Base-by-base conservation (phyloP, 2,329 filamentous ascomycete genomes). In the Sordariomycetes sp. region DNA sequence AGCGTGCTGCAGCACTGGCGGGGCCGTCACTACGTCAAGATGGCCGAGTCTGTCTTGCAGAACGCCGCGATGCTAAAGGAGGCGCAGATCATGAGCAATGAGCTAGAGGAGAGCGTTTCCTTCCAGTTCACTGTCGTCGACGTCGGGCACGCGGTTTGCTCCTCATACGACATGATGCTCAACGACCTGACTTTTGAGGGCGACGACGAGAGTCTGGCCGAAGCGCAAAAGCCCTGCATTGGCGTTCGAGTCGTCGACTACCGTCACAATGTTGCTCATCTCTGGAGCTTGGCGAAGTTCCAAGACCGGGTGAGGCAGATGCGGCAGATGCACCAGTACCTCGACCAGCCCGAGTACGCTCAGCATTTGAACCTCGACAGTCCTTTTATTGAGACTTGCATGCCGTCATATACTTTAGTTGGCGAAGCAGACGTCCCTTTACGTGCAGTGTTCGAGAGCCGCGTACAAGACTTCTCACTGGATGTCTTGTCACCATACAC, bases 101-200 rank as follows among this genome's bases (percentile, higher is more conserved):
- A 94, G 48, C 83, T 98, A 64, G 85, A 92, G 46, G 92, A 95
- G 55, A 79, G 79, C 43, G 84, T 95, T 8, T 81, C 90, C 15
- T 96, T 98, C 54, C 92, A 98, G 55, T 98, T 96, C 53, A 82
- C 86, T 10, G 79, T 95, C 36, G 78, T 96, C 21, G 90, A 95
- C 48, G 67, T 82, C 42, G 92, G 92, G 2, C 88, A 98, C 49
- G 79, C 79, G 16, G 72, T 93, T 44, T 88, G 83, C 46, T 98
- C 92, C 4, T 94, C 88, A 1, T 98, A 98, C 58, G 92, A 98
- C 56, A 82, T 98, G 60, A 87, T 96, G 4, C 69, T 98, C 27
- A 94, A 94, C 49, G 90, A 86, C 15, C 79, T 95, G 27, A 82
- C 83, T 1, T 78, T 81, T 8, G 90, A 96, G 55, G 86, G 90